Percentiles rank a stretch among this genome's conserved stretches.
These are phyloP conservation scores for Ogataea parapolymorpha DNA, from an alignment of 805 yeast genomes.

Conservation along the genomic window DNA sequence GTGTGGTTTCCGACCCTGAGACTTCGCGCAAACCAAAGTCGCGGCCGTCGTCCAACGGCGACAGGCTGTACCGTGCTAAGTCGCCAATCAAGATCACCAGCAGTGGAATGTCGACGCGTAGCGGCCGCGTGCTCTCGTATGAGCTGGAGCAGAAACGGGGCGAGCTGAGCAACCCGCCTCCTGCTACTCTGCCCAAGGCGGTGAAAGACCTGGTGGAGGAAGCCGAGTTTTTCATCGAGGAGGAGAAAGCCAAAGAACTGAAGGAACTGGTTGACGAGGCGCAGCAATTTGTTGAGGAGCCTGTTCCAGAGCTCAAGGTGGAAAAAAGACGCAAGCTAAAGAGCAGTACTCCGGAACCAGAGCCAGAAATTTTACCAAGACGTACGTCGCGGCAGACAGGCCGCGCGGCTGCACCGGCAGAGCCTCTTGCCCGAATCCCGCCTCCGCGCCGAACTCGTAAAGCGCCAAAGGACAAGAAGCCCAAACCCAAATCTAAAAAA, in stretches of 20 bases:
- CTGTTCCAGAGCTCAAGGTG: conserved; percentile 2
- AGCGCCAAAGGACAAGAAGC: conserved; percentile 2
- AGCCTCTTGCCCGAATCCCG: not conserved
- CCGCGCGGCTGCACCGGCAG: not conserved
- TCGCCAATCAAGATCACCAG: conserved; percentile 21
- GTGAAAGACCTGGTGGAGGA: conserved; percentile 26
- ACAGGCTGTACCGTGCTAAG: conserved; percentile 23
- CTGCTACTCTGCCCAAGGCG: conserved; percentile 20
- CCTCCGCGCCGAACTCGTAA: conserved; percentile 3
- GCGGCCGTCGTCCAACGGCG: conserved; percentile 28
- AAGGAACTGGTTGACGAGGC: conserved; percentile 7
- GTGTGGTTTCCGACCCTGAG: conserved; percentile 11
- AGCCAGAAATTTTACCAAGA: not conserved
- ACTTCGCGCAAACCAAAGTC: conserved; percentile 18
- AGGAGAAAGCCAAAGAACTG: conserved; percentile 13
- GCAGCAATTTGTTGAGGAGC: not conserved
- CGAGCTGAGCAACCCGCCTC: conserved; percentile 4
- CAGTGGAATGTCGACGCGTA: conserved; percentile 28
- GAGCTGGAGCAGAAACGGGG: conserved; percentile 23
- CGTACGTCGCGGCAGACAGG: not conserved
- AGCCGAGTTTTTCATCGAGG: conserved; percentile 29
- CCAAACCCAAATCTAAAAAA: conserved; percentile 9
- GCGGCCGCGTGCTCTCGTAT: conserved; percentile 30
- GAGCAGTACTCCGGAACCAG: not conserved
- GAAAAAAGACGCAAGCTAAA: conserved; percentile 4